Percentiles rank a stretch among this genome's conserved stretches.
Conservation (phyloP, 306 rosid species). For the Glycyrrhiza uralensis region DNA sequence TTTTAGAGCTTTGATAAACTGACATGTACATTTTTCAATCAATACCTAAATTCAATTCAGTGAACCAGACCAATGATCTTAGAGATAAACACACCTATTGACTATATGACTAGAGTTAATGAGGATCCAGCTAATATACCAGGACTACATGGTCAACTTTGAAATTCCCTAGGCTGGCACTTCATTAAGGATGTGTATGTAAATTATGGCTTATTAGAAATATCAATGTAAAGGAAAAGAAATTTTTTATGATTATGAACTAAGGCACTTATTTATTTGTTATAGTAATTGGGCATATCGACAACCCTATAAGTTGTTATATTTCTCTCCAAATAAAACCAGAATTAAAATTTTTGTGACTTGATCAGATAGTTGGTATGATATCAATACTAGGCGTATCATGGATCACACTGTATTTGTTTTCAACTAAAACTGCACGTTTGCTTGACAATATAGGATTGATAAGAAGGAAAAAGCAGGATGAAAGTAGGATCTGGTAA, state of each 20-base stretch:
- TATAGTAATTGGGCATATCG: background rate
- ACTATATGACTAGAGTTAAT: background rate
- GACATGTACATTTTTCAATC: background rate
- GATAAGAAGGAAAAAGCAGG: slow-evolving; percentile 1
- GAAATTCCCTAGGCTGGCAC: background rate
- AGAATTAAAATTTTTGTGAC: background rate
- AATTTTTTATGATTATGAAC: background rate
- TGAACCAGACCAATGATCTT: background rate
- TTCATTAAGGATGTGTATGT: background rate
- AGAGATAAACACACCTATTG: background rate
- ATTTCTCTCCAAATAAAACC: background rate
- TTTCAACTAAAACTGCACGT: background rate
- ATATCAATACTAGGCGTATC: background rate
- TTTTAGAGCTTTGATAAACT: background rate
- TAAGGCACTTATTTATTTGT: background rate
- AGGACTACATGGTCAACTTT: background rate
- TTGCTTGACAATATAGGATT: slow-evolving; percentile 21
- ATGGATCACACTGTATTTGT: background rate
- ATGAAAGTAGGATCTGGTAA: slow-evolving; percentile 35
- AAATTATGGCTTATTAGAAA: background rate
- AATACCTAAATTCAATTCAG: background rate
- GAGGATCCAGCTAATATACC: background rate
- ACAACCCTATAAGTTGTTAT: background rate
- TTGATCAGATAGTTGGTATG: background rate
- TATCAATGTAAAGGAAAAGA: background rate